Conservation (phyloP, 2,329 filamentous ascomycete species). For the Leptosphaerulina australis region DNA sequence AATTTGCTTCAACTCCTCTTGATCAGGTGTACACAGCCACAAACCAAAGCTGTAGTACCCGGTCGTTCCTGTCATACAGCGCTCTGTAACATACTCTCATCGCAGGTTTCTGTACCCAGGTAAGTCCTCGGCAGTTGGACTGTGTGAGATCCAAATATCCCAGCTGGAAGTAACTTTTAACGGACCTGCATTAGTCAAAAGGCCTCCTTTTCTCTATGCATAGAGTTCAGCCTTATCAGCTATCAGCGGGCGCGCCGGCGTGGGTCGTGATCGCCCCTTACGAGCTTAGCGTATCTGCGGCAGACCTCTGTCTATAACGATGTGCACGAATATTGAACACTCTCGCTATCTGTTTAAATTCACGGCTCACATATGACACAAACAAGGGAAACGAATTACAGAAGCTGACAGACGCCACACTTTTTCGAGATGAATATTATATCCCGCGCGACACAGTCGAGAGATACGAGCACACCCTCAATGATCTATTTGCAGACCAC, state of each 20-base stretch:
- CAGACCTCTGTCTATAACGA: background rate
- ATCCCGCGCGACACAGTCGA: background rate
- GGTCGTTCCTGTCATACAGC: too few relatives aligned
- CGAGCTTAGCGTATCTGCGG: slow-evolving; percentile 3
- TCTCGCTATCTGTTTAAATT: background rate
- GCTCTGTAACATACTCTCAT: too few relatives aligned
- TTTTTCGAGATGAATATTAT: too few relatives aligned
- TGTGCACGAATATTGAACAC: background rate
- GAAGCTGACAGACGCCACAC: background rate
- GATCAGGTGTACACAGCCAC: too few relatives aligned
- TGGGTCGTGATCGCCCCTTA: background rate
- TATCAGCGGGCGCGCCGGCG: slow-evolving; percentile 7
- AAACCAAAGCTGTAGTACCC: too few relatives aligned
- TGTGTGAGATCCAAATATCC: too few relatives aligned
- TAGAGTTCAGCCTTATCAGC: slow-evolving; percentile 7
- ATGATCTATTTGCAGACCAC: slow-evolving; percentile 14
- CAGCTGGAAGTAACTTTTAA: too few relatives aligned
- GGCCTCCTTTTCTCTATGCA: slow-evolving; percentile 9
- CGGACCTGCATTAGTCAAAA: background rate
- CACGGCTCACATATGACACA: background rate
- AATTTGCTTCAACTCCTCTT: too few relatives aligned
- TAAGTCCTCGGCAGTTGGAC: too few relatives aligned
- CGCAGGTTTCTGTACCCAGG: too few relatives aligned
- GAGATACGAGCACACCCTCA: slow-evolving; percentile 1
- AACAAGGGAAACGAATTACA: background rate